phyloP scores from a whole-genome alignment of 345 rosid genomes.

The Clausena lansium region DNA sequence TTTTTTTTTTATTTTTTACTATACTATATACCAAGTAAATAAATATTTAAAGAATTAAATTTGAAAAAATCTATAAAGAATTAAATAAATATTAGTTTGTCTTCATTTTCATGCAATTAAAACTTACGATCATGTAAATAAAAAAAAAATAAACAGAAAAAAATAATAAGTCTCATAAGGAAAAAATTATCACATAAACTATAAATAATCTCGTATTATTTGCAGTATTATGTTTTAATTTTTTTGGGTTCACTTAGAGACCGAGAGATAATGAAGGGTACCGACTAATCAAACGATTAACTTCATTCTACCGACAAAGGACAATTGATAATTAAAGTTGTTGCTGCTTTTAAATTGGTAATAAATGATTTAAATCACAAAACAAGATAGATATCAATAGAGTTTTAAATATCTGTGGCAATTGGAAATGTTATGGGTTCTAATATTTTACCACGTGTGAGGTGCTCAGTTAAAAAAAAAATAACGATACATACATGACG shows the following conservation, averaged over 20 bases:
- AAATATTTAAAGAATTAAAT: too few relatives aligned
- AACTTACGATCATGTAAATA: not conserved
- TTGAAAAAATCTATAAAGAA: too few relatives aligned
- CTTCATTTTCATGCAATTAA: not conserved
- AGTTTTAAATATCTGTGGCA: not conserved
- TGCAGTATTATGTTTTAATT: not conserved
- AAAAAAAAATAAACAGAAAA: not conserved
- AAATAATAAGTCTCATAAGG: not conserved
- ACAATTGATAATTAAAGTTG: not conserved
- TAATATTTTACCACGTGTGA: not conserved
- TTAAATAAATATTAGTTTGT: too few relatives aligned
- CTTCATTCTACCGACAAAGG: not conserved
- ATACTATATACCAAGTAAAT: too few relatives aligned
- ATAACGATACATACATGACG: not conserved
- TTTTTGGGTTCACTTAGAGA: not conserved
- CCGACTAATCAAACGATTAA: not conserved
- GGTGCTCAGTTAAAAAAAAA: not conserved
- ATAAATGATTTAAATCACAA: not conserved
- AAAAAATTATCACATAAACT: too few relatives aligned
- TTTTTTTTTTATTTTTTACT: too few relatives aligned
- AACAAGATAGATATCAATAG: not conserved
- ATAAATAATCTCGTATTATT: too few relatives aligned
- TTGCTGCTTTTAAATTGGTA: not conserved
- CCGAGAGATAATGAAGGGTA: not conserved
- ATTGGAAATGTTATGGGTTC: not conserved